phyloP scores from a whole-genome alignment of 257 asterid genomes.

The Solanum paucissectum region DNA sequence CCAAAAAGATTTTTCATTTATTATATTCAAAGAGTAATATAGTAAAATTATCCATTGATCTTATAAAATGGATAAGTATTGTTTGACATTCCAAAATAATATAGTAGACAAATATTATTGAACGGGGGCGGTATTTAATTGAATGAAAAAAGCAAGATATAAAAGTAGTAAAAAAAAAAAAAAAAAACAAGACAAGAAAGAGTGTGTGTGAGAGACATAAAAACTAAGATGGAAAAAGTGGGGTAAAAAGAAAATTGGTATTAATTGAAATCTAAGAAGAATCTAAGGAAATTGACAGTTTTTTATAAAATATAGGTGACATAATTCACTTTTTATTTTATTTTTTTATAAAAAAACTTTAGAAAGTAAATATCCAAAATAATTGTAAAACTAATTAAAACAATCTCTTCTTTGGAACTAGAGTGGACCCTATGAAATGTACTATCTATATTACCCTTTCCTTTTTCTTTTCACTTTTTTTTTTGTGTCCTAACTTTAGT shows the following conservation, averaged over 20 bases:
- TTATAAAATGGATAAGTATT: too few relatives aligned
- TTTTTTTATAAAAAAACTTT: not conserved
- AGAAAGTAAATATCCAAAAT: constrained; percentile 3
- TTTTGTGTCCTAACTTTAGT: not conserved
- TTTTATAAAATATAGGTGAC: not conserved
- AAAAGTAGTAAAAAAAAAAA: not conserved
- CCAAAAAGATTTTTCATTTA: too few relatives aligned
- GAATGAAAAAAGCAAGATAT: not conserved
- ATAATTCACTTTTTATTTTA: not conserved
- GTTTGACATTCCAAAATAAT: too few relatives aligned
- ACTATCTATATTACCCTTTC: not conserved
- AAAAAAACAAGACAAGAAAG: not conserved
- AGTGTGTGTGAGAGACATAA: not conserved
- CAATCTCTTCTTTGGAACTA: not conserved
- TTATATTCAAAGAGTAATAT: too few relatives aligned
- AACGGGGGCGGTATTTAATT: too few relatives aligned
- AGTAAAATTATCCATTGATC: too few relatives aligned
- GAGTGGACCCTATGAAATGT: not conserved
- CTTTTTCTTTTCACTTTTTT: not conserved
- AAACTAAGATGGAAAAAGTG: not conserved
- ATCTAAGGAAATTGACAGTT: not conserved
- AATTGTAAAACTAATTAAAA: constrained; percentile 9
- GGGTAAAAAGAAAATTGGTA: not conserved
- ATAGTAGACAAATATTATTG: too few relatives aligned
- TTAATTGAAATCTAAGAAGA: constrained; percentile 8